A percentile compares a stretch with the other conserved stretches of the same genome.
These are phyloP conservation scores for Sporisorium scitamineum DNA, from an alignment of 1,284 basidiomycete genomes.

Conservation along the genomic window DNA sequence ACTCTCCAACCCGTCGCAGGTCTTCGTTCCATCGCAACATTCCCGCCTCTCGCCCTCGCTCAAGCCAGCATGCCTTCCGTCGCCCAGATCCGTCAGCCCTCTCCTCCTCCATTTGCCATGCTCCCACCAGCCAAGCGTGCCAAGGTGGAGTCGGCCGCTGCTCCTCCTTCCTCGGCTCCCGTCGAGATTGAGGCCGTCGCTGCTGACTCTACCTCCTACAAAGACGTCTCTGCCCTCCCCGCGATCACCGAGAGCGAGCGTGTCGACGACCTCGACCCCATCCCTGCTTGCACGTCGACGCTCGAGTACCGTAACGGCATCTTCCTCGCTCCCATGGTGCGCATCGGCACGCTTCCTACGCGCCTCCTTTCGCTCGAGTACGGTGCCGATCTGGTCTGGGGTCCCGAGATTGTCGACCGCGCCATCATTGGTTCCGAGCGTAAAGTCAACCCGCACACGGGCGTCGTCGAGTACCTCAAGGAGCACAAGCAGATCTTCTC, in stretches of 20 bases:
- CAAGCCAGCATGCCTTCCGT: slow-evolving; percentile 50
- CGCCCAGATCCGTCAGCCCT: slow-evolving; percentile 32
- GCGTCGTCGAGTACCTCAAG: slow-evolving; percentile 86
- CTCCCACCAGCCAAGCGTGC: slow-evolving; percentile 45
- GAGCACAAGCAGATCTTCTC: slow-evolving; percentile 84
- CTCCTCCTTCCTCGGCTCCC: background rate
- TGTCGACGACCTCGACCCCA: slow-evolving; percentile 37
- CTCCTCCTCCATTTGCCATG: slow-evolving; percentile 24
- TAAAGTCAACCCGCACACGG: slow-evolving; percentile 86
- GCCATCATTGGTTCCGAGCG: slow-evolving; percentile 89
- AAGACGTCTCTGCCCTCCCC: slow-evolving; percentile 11
- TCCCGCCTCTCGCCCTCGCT: background rate
- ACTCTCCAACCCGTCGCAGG: background rate
- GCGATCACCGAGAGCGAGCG: slow-evolving; percentile 11
- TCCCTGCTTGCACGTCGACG: slow-evolving; percentile 38
- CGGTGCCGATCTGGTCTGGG: slow-evolving; percentile 95
- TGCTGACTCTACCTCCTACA: slow-evolving; percentile 43
- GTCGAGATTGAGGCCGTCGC: slow-evolving; percentile 37
- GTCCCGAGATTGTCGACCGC: slow-evolving; percentile 95
- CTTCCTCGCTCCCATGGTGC: slow-evolving; percentile 68
- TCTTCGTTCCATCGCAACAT: background rate
- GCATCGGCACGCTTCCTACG: slow-evolving; percentile 74
- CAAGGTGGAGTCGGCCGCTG: slow-evolving; percentile 25
- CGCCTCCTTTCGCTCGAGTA: slow-evolving; percentile 89
- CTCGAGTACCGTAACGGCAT: slow-evolving; percentile 54